A percentile compares a stretch with the other conserved stretches of the same genome.
Evolutionary conservation across 441 rosid species (phyloP).

Genomic region (Caryocar brasiliense): DNA sequence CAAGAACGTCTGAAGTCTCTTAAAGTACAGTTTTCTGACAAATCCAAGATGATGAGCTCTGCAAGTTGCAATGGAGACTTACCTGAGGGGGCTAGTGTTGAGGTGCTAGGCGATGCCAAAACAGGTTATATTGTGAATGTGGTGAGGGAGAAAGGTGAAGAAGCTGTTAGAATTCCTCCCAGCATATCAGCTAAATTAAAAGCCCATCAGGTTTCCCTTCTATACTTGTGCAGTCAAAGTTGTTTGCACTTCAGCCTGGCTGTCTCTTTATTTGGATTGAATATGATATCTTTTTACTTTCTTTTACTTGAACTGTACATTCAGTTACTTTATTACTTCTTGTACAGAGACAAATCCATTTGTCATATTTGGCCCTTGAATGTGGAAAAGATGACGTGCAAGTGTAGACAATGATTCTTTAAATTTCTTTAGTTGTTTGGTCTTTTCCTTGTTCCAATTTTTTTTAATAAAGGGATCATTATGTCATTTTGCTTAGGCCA

Average conservation of each 20-base stretch:
- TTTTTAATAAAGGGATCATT: neutral
- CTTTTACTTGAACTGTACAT: neutral
- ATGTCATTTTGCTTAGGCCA: conserved; percentile 9
- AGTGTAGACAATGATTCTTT: neutral
- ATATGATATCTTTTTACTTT: neutral
- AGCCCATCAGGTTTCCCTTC: conserved; percentile 77
- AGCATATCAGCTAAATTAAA: conserved; percentile 89
- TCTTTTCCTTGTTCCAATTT: neutral
- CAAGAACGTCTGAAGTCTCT: conserved; percentile 92
- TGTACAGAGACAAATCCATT: too few species aligned
- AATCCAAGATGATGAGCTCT: conserved; percentile 43
- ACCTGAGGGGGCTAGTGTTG: conserved; percentile 58
- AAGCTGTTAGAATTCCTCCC: conserved; percentile 77
- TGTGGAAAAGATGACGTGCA: neutral
- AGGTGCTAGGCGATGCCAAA: conserved; percentile 78
- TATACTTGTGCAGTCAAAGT: neutral
- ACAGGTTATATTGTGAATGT: conserved; percentile 95
- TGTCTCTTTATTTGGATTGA: neutral
- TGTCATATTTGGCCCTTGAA: too few species aligned
- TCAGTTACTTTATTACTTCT: neutral
- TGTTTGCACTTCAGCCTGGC: neutral
- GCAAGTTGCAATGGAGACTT: conserved; percentile 37
- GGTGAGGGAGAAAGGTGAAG: conserved; percentile 95
- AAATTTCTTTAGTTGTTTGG: neutral
- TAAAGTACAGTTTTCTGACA: conserved; percentile 60